phyloP scores from a whole-genome alignment of 495 filamentous ascomycete species.

The Aspergillus coremiiformis region DNA sequence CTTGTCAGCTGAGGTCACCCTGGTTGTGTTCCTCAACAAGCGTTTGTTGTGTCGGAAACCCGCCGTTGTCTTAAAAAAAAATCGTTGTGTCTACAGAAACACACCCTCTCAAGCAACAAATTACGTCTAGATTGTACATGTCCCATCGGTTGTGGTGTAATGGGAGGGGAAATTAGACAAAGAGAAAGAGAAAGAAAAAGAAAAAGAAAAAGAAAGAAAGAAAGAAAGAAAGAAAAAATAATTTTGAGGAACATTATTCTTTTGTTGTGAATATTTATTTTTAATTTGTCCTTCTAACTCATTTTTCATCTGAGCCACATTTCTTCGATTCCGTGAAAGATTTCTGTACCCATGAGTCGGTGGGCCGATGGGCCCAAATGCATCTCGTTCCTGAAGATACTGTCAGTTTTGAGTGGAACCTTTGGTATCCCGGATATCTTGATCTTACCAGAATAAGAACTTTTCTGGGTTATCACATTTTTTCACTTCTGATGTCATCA shows the following conservation, averaged over 20 bases:
- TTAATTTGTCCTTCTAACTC: not conserved
- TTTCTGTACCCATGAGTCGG: conserved; percentile 40
- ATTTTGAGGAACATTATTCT: too few relatives aligned
- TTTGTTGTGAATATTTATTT: not conserved
- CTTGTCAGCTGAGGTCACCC: not conserved
- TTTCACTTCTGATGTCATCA: conserved; percentile 32
- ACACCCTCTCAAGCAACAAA: not conserved
- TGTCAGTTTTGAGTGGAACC: conserved; percentile 8
- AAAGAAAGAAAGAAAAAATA: too few relatives aligned
- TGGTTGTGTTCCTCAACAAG: not conserved
- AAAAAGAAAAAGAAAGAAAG: too few relatives aligned
- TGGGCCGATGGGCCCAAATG: conserved; percentile 44
- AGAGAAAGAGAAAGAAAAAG: not conserved
- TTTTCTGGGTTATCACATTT: conserved; percentile 40
- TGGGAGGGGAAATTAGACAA: too few relatives aligned
- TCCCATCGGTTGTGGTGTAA: conserved; percentile 1
- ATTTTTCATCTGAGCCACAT: conserved; percentile 23
- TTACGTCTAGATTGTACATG: conserved; percentile 4
- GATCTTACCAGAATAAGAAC: conserved; percentile 47
- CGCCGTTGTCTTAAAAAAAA: not conserved
- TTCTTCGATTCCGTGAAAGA: conserved; percentile 39
- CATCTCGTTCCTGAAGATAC: conserved; percentile 42
- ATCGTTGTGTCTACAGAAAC: conserved; percentile 8
- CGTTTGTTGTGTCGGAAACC: conserved; percentile 11
- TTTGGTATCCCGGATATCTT: not conserved